Evolutionary conservation across 495 filamentous ascomycete genomes (phyloP), one percentile per base, ranked within the genome.

Genomic region (Usnea hakonensis): DNA sequence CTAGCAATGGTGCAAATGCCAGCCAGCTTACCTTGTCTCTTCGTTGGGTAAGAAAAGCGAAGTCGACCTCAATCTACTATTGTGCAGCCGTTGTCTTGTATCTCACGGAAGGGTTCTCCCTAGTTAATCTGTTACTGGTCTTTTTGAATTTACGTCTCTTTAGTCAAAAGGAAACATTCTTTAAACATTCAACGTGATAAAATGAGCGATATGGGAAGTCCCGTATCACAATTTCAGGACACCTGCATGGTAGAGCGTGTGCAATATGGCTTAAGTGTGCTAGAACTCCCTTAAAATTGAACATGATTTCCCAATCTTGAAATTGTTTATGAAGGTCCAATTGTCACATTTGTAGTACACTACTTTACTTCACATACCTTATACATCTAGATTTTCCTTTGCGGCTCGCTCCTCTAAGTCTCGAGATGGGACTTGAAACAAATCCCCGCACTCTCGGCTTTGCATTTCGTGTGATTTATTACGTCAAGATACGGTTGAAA

Each of bases 401-500:
- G 43, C 21, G 43, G 4, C 23, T 50, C 11, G 23, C 10, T 48
- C 4, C 10, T 48, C 4, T 44, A 7, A 21, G 7, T 46, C 21
- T 46, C 2, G 26, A 23, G 9, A 10, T 26, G 0, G 23, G 23
- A 8, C n/a, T n/a, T n/a, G n/a, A n/a, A n/a, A n/a, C 7, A 28
- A 16, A 2, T 8, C 55, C 55, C 55, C 55, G 33, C 55, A 41
- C 36, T 38, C 21, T 37, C 33, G 28, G 32, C 30, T 26, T 38
- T 28, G 36, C 46, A n/a, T 26, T 8, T n/a, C n/a, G n/a, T 10
- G 58, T 28, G n/a, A 16, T 21, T 13, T 13, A 53, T 60, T 54
- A 61, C 58, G 58, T 61, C 44, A 61, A 54, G 35, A 28, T 32
- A 36, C 44, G 14, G 46, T 46, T 44, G 52, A 10, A 26, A 37